phyloP scores from a whole-genome alignment of 371 early-diverging fungal genomes.

The Apophysomyces sp. region DNA sequence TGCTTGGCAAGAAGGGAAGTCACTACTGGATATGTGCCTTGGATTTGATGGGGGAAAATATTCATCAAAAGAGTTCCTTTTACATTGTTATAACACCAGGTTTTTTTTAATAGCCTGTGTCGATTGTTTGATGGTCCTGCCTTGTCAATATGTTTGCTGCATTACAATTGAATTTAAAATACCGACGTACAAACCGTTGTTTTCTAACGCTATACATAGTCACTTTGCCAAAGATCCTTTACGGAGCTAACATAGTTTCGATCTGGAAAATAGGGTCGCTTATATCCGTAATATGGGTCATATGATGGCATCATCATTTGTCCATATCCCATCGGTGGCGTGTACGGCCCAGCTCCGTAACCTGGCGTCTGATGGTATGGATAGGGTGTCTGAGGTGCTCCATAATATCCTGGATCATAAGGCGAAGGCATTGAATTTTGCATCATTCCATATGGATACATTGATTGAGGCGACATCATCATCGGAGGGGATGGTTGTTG shows the following conservation, averaged over 20 bases:
- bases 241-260: background rate
- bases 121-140: background rate
- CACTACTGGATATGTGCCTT: background rate
- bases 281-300: background rate
- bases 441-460: background rate
- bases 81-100: too few relatives aligned
- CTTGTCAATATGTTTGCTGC: background rate
- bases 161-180: background rate
- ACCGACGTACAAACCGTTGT: background rate
- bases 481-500: background rate
- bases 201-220: background rate
- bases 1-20: too few relatives aligned
- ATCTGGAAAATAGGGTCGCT: background rate
- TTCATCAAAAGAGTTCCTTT: too few relatives aligned
- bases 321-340: background rate
- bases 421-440: background rate
- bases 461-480: background rate
- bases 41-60: background rate
- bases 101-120: too few relatives aligned
- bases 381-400: background rate
- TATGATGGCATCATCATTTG: background rate
- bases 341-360: background rate
- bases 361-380: background rate
- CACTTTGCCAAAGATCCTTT: conserved; percentile 1
- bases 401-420: background rate